phyloP scores from a whole-genome alignment of 139 green algal genomes.

The Chlamydomonas sp. region DNA sequence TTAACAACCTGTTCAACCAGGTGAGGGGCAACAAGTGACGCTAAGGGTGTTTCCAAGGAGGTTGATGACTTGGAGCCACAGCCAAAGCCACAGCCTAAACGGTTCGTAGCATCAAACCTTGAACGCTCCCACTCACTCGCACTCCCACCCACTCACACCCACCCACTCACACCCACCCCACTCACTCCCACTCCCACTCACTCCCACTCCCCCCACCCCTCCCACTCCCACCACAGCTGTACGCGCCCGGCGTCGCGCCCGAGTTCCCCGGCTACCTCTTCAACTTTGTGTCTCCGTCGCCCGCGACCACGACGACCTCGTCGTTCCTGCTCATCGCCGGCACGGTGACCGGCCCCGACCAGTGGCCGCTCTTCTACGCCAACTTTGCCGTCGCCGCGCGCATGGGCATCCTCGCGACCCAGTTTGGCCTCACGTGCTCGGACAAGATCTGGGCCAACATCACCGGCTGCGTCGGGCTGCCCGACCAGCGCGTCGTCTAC shows the following conservation, averaged over 20 bases:
- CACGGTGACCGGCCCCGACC: not conserved
- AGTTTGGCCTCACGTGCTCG: conserved; percentile 1
- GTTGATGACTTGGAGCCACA: too few relatives aligned
- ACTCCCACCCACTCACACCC: too few relatives aligned
- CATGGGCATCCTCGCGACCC: not conserved
- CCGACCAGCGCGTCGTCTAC: too few relatives aligned
- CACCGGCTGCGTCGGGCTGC: not conserved
- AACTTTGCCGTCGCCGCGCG: not conserved
- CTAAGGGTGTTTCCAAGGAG: too few relatives aligned
- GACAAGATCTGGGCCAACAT: conserved; percentile 11
- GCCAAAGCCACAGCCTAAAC: too few relatives aligned
- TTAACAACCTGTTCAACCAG: not conserved
- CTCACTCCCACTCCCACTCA: too few relatives aligned
- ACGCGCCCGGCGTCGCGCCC: not conserved
- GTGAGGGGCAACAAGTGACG: not conserved
- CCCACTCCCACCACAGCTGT: too few relatives aligned
- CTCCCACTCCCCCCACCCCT: too few relatives aligned
- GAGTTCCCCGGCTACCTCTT: not conserved
- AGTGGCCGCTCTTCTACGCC: conserved; percentile 1
- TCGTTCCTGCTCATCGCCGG: not conserved
- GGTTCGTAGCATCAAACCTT: too few relatives aligned
- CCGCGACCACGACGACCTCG: not conserved
- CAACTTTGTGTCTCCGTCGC: not conserved
- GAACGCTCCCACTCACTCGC: too few relatives aligned
- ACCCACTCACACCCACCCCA: too few relatives aligned